Evolutionary conservation across 1,284 basidiomycete species (phyloP).

Genomic region (Chalciporus sp.): DNA sequence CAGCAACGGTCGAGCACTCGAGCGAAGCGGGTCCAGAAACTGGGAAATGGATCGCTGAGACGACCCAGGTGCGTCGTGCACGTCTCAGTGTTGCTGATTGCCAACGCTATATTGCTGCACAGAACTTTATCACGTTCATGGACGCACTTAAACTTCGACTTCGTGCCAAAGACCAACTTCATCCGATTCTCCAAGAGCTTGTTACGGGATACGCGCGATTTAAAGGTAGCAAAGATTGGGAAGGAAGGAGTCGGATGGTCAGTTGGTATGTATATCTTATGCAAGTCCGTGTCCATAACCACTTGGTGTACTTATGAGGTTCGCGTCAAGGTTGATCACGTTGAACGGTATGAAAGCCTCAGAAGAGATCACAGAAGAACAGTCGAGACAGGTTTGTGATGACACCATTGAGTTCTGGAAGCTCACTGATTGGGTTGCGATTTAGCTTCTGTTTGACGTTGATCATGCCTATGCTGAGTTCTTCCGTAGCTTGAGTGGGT

Average conservation of each 20-base stretch:
- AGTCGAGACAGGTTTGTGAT: constrained; percentile 80
- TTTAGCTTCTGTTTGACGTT: constrained; percentile 91
- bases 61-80: constrained; percentile 76
- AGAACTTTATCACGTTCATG: constrained; percentile 99
- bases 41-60: constrained; percentile 98
- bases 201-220: constrained; percentile 92
- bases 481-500: constrained; percentile 78
- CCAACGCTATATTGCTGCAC: background rate
- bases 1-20: constrained; percentile 94
- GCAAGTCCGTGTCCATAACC: constrained; percentile 6
- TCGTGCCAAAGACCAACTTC: constrained; percentile 95
- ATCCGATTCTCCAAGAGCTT: constrained; percentile 92
- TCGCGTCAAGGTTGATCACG: constrained; percentile 79
- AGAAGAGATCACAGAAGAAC: constrained; percentile 95
- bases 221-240: constrained; percentile 92
- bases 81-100: background rate
- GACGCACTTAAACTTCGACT: constrained; percentile 93
- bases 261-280: constrained; percentile 67
- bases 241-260: constrained; percentile 91
- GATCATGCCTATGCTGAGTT: constrained; percentile 97
- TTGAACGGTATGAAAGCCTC: constrained; percentile 97
- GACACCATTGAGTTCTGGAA: background rate
- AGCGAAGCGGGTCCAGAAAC: constrained; percentile 84
- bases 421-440: background rate
- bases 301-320: background rate